phyloP scores from a whole-genome alignment of 495 filamentous ascomycete species.

The Copromyces sp. region DNA sequence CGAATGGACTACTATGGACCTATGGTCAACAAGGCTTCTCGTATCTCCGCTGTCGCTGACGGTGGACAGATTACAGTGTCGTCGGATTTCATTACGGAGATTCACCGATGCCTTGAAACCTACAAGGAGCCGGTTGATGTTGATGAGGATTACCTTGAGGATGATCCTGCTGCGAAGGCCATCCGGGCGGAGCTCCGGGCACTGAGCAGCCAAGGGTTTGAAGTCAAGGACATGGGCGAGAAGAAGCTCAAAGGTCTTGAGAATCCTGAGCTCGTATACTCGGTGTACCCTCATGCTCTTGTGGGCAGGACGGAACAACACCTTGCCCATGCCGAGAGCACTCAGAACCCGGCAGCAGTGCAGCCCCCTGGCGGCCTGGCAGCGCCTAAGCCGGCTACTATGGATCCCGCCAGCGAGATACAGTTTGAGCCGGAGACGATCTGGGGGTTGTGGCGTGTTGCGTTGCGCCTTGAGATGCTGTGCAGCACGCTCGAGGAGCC shows the following conservation, averaged over 20 bases:
- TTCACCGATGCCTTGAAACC: constrained; percentile 79
- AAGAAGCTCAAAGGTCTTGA: constrained; percentile 92
- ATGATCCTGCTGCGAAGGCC: constrained; percentile 55
- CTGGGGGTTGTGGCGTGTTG: constrained; percentile 85
- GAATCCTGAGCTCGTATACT: constrained; percentile 90
- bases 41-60: constrained; percentile 90
- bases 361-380: constrained; percentile 20
- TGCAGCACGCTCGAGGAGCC: constrained; percentile 74
- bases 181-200: constrained; percentile 83
- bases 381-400: constrained; percentile 34
- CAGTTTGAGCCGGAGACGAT: constrained; percentile 71
- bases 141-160: constrained; percentile 59
- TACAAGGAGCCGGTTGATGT: constrained; percentile 64
- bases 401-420: constrained; percentile 42
- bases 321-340: constrained; percentile 41
- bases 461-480: constrained; percentile 81
- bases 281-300: constrained; percentile 83
- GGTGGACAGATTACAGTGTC: constrained; percentile 95
- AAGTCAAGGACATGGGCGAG: constrained; percentile 91
- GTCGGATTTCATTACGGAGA: constrained; percentile 90
- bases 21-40: constrained; percentile 94
- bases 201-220: constrained; percentile 84
- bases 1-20: constrained; percentile 99
- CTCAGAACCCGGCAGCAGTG: constrained; percentile 7
- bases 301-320: constrained; percentile 62